These are phyloP conservation scores for Colletotrichum sp. DNA, from an alignment of 2,329 filamentous ascomycete species.

Conservation along the genomic window DNA sequence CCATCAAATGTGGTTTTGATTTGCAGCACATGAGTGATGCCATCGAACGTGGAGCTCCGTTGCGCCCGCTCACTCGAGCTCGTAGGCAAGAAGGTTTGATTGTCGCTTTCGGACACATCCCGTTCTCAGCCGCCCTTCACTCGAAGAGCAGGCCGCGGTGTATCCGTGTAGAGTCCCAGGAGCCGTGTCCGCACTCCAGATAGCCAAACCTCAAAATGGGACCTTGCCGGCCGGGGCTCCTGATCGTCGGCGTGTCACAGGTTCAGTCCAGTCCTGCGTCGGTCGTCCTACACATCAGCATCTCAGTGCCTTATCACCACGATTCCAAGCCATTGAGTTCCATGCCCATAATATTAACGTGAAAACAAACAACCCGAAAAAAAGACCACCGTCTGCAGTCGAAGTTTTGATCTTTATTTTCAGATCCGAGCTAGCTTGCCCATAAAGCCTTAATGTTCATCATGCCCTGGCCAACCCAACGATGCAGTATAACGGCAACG, in stretches of 20 bases:
- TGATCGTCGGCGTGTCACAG: neutral
- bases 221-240: too few relatives aligned
- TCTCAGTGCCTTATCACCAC: neutral
- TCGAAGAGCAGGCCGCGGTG: neutral
- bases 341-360: conserved; percentile 18
- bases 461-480: conserved; percentile 43
- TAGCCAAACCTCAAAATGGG: too few relatives aligned
- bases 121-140: neutral
- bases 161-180: too few relatives aligned
- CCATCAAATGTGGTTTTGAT: fast-evolving
- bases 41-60: fast-evolving
- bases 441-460: conserved; percentile 35
- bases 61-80: neutral
- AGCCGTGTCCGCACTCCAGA: too few relatives aligned
- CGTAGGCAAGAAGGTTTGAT: neutral
- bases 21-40: fast-evolving
- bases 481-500: conserved; percentile 24
- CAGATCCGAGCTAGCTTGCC: conserved; percentile 45
- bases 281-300: neutral
- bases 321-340: neutral
- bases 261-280: neutral
- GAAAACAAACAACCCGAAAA: neutral
- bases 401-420: conserved; percentile 30
- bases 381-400: conserved; percentile 17
- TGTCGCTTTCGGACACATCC: neutral